Conservation (phyloP, 2,329 filamentous ascomycete genomes). For the Penicillium sumatraense region DNA sequence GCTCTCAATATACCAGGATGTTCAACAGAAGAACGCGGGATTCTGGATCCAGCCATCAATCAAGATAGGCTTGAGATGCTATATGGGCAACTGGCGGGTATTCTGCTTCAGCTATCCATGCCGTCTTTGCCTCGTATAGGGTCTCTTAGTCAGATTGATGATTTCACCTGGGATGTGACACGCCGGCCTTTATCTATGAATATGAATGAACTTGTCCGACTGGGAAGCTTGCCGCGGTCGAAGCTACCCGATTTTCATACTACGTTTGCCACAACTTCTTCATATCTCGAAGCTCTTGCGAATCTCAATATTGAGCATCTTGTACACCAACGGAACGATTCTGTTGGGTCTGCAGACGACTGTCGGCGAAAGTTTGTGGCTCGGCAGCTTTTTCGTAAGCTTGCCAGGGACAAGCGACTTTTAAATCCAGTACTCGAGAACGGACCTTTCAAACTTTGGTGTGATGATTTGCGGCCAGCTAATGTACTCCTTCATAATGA, state of each 20-base stretch:
- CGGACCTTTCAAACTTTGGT: conserved; percentile 30
- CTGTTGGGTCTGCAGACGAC: conserved; percentile 32
- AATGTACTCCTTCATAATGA: conserved; percentile 23
- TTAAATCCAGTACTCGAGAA: conserved; percentile 15
- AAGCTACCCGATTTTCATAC: conserved; percentile 16
- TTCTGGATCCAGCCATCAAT: conserved; percentile 18
- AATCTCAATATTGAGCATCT: conserved; percentile 50
- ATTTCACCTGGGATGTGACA: conserved; percentile 30
- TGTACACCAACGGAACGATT: conserved; percentile 45
- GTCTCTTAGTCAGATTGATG: conserved; percentile 34
- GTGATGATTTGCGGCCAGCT: conserved; percentile 26
- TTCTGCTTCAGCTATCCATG: conserved; percentile 45
- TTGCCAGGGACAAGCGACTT: conserved; percentile 15
- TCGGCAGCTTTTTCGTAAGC: conserved; percentile 22
- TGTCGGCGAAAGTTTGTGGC: conserved; percentile 27
- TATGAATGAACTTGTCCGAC: conserved; percentile 46
- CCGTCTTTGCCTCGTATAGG: conserved; percentile 46
- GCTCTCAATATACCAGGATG: conserved; percentile 21
- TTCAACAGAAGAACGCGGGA: conserved; percentile 15
- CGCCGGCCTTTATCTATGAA: conserved; percentile 47
- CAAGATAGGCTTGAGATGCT: conserved; percentile 13
- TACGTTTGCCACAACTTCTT: conserved; percentile 36
- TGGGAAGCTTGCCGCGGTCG: conserved; percentile 27
- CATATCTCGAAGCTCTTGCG: conserved; percentile 45
- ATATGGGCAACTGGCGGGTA: conserved; percentile 48